A percentile compares a stretch with the other conserved stretches of the same genome.
These are phyloP conservation scores for Nitzschia sp. DNA, from an alignment of 108 stramenopile genomes.

Conservation along the genomic window DNA sequence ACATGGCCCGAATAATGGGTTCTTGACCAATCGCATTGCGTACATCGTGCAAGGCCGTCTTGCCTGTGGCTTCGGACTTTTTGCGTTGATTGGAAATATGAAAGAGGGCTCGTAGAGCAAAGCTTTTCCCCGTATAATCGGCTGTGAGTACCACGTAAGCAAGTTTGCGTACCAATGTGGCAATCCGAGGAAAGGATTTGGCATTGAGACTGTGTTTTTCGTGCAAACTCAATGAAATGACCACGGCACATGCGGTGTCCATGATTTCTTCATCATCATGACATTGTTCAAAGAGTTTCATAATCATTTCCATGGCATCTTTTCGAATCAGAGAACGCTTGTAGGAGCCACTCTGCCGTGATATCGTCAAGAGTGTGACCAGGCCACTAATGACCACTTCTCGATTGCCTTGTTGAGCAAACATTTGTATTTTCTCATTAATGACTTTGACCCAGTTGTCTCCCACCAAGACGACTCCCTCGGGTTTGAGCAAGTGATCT, in stretches of 20 bases:
- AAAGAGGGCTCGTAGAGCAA: constrained; percentile 21
- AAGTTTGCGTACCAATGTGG: constrained; percentile 9
- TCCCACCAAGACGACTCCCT: constrained; percentile 24
- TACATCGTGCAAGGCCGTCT: constrained; percentile 15
- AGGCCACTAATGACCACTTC: constrained; percentile 18
- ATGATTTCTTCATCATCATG: constrained; percentile 6
- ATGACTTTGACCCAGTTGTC: constrained; percentile 35
- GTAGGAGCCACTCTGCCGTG: constrained; percentile 11
- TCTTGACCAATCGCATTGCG: constrained; percentile 1
- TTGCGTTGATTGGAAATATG: constrained; percentile 23
- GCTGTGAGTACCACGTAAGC: constrained; percentile 4
- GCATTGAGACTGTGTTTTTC: constrained; percentile 30
- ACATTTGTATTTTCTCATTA: background rate
- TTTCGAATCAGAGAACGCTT: constrained; percentile 13
- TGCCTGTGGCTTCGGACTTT: constrained; percentile 17
- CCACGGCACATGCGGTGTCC: constrained; percentile 8
- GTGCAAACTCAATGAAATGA: constrained; percentile 13
- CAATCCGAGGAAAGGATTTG: constrained; percentile 2
- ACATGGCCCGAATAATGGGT: constrained; percentile 5
- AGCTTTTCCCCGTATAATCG: constrained; percentile 4
- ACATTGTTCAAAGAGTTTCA: constrained; percentile 26
- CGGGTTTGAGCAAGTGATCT: constrained; percentile 19
- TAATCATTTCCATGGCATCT: constrained; percentile 15
- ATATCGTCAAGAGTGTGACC: constrained; percentile 18
- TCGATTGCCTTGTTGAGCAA: background rate